These are phyloP conservation scores for Cladosporium colombiae DNA, from an alignment of 2,329 filamentous ascomycete species.

Conservation along the genomic window DNA sequence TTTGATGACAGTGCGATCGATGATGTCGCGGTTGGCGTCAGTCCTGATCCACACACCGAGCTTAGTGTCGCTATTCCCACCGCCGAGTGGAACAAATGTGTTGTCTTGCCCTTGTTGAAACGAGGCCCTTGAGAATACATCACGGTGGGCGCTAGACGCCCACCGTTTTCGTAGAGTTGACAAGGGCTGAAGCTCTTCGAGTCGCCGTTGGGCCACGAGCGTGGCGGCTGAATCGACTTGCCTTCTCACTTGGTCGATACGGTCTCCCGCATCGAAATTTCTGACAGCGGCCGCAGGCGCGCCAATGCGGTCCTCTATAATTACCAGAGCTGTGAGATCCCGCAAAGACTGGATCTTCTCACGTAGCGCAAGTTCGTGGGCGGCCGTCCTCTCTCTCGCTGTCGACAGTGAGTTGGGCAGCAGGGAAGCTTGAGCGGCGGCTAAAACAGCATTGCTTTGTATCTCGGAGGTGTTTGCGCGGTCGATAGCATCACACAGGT, in stretches of 20 bases:
- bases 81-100: background rate
- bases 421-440: background rate
- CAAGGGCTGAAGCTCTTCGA: background rate
- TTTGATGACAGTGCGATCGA: background rate
- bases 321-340: background rate
- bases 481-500: background rate
- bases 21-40: background rate
- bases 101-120: background rate
- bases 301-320: background rate
- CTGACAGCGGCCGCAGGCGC: background rate
- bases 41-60: conserved; percentile 2
- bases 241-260: background rate
- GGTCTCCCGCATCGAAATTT: background rate
- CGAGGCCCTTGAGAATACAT: background rate
- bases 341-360: background rate
- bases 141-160: background rate
- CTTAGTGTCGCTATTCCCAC: background rate
- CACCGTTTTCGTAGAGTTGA: background rate
- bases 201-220: background rate
- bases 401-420: background rate
- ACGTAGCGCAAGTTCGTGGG: background rate
- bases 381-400: background rate
- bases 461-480: background rate
- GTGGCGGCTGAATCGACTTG: background rate
- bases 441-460: background rate